These are phyloP conservation scores for Solanum sejunctum DNA, from an alignment of 257 asterid genomes.

Conservation along the genomic window DNA sequence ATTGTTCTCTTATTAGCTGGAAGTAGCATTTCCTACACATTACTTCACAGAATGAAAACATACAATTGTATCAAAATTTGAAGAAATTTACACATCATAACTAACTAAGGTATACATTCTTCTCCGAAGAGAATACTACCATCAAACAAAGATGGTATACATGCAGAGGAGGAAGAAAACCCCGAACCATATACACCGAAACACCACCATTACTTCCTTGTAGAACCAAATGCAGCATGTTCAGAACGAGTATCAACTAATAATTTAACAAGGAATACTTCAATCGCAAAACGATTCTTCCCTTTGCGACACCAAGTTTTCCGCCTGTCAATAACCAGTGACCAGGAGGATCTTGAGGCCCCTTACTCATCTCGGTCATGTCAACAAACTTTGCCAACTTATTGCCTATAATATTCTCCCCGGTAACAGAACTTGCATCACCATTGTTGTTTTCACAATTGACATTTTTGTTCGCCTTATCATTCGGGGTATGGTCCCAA, in stretches of 20 bases:
- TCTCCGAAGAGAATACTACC: neutral
- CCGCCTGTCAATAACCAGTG: slow-evolving; percentile 92
- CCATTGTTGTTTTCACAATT: neutral
- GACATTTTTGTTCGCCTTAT: slow-evolving; percentile 18
- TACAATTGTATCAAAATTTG: neutral
- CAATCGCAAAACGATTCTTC: slow-evolving; percentile 60
- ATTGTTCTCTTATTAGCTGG: neutral
- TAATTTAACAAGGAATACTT: slow-evolving; percentile 31
- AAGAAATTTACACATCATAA: neutral
- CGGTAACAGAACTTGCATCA: slow-evolving; percentile 29
- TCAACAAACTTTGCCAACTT: slow-evolving; percentile 69
- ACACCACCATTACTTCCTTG: neutral
- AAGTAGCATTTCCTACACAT: neutral
- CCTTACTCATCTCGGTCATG: slow-evolving; percentile 54
- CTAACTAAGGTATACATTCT: neutral
- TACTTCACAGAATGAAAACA: neutral
- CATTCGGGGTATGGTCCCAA: slow-evolving; percentile 58
- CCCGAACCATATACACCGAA: neutral
- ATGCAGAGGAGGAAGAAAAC: neutral
- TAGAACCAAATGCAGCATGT: neutral
- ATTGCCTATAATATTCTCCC: slow-evolving; percentile 31
- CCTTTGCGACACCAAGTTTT: slow-evolving; percentile 74
- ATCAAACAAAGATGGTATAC: neutral
- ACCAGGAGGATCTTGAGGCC: slow-evolving; percentile 66
- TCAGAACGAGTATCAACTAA: neutral